These are phyloP conservation scores for Bidens hawaiensis DNA, from an alignment of 140 eudicot genomes.

Conservation along the genomic window DNA sequence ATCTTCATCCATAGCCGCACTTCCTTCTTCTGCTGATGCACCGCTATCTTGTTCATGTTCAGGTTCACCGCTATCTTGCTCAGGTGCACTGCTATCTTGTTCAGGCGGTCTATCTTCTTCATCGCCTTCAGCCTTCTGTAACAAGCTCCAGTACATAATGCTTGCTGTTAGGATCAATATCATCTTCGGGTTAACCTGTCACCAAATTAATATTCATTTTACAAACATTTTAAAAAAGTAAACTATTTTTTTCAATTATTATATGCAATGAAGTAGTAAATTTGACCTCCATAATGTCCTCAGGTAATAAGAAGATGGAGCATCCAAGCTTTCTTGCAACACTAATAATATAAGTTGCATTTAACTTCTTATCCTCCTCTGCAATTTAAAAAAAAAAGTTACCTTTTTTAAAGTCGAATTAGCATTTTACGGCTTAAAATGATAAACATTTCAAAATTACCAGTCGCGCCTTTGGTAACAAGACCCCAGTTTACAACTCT, in stretches of 20 bases:
- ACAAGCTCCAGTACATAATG: conserved; percentile 88
- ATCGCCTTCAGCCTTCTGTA: conserved; percentile 36
- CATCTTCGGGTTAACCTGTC: conserved; percentile 87
- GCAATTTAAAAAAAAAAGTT: conserved; percentile 13
- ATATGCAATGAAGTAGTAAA: too few relatives aligned
- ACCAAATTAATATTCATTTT: neutral
- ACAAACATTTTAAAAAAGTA: neutral
- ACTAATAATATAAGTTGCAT: conserved; percentile 80
- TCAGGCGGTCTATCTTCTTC: conserved; percentile 27
- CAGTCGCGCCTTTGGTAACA: conserved; percentile 75
- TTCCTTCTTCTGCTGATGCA: conserved; percentile 17
- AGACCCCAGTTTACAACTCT: conserved; percentile 96
- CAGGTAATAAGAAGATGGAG: conserved; percentile 80
- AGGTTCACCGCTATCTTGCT: neutral
- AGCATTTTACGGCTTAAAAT: neutral
- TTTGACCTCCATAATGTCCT: conserved; percentile 76
- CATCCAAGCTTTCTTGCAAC: conserved; percentile 97
- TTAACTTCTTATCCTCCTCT: conserved; percentile 84
- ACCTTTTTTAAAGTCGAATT: neutral
- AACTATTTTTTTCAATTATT: neutral
- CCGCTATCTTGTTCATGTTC: neutral
- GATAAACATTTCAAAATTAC: conserved; percentile 30
- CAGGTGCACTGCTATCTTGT: neutral
- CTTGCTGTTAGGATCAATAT: conserved; percentile 71
- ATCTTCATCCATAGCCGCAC: conserved; percentile 17